Conservation (phyloP, 1,284 basidiomycete genomes). For the Ustilago sp. region DNA sequence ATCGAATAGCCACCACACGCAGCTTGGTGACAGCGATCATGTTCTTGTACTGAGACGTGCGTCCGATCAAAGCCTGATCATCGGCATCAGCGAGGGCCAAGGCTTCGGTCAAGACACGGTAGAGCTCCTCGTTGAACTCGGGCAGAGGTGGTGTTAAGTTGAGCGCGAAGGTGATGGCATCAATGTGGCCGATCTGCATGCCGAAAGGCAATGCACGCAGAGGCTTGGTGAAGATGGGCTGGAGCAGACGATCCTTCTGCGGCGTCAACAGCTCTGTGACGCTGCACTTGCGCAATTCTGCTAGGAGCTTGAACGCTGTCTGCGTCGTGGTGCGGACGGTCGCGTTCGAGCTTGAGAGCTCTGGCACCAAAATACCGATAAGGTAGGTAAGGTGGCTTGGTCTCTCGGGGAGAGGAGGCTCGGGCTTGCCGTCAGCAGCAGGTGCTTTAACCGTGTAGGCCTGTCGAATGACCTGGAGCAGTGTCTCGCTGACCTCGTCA, state of each 20-base stretch:
- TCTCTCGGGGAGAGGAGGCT: constrained; percentile 45
- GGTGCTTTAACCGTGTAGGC: constrained; percentile 53
- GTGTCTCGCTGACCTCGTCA: constrained; percentile 81
- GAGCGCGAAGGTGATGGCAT: constrained; percentile 90
- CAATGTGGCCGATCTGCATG: constrained; percentile 98
- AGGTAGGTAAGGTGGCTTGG: constrained; percentile 72
- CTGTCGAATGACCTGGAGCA: constrained; percentile 79
- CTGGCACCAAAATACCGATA: constrained; percentile 87
- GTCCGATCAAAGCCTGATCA: constrained; percentile 82
- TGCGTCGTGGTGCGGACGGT: constrained; percentile 88
- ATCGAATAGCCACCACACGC: constrained; percentile 92
- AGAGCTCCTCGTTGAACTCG: constrained; percentile 89
- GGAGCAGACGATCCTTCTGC: constrained; percentile 87
- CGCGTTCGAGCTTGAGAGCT: constrained; percentile 87
- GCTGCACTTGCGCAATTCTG: constrained; percentile 79
- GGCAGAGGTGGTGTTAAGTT: constrained; percentile 85
- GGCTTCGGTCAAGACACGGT: constrained; percentile 92
- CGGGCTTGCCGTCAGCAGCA: constrained; percentile 38
- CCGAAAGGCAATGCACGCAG: constrained; percentile 94
- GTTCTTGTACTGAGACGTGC: constrained; percentile 82
- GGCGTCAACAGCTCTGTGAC: constrained; percentile 84
- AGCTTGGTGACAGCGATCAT: constrained; percentile 87
- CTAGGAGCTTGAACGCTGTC: constrained; percentile 82
- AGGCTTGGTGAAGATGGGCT: constrained; percentile 93
- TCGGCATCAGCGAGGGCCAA: constrained; percentile 96